These are phyloP conservation scores for Ophiosphaerella narmari DNA, from an alignment of 2,329 filamentous ascomycete genomes.

Conservation along the genomic window DNA sequence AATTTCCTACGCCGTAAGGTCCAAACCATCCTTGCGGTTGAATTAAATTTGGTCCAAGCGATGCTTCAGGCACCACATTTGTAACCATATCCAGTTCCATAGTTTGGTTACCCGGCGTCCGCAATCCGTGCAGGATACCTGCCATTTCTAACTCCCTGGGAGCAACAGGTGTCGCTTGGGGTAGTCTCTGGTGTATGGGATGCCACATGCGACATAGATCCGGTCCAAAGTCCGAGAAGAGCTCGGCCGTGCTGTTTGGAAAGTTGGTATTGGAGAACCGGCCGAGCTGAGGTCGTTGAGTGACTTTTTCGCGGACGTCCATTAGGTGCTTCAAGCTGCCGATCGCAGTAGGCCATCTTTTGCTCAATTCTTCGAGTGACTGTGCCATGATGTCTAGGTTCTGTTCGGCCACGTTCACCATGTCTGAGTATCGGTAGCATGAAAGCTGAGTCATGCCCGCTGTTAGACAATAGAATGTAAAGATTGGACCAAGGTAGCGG, in stretches of 20 bases:
- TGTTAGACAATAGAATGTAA: slow-evolving; percentile 49
- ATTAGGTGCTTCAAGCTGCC: slow-evolving; percentile 39
- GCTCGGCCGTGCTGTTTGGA: slow-evolving; percentile 28
- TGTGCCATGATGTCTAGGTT: slow-evolving; percentile 33
- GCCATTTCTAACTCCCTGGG: slow-evolving; percentile 38
- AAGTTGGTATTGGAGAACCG: slow-evolving; percentile 36
- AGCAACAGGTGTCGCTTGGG: slow-evolving; percentile 22
- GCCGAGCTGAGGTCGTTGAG: slow-evolving; percentile 29
- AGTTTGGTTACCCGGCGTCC: slow-evolving; percentile 27
- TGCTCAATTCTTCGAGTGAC: slow-evolving; percentile 37
- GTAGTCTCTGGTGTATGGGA: slow-evolving; percentile 24
- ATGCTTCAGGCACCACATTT: slow-evolving; percentile 10
- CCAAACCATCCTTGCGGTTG: slow-evolving; percentile 38
- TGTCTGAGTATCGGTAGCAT: slow-evolving; percentile 42
- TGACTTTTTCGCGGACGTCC: slow-evolving; percentile 39
- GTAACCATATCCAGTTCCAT: slow-evolving; percentile 24
- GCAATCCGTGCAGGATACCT: slow-evolving; percentile 36
- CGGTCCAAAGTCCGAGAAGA: slow-evolving; percentile 39
- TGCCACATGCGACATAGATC: slow-evolving; percentile 41
- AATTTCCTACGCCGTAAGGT: slow-evolving; percentile 37
- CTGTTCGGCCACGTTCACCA: slow-evolving; percentile 32
- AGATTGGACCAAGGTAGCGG: slow-evolving; percentile 47
- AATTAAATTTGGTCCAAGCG: slow-evolving; percentile 34
- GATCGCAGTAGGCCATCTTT: slow-evolving; percentile 37
- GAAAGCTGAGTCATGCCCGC: slow-evolving; percentile 49